Percentiles rank a stretch among this genome's conserved stretches.
phyloP scores from a whole-genome alignment of 345 rosid species.

The Microcos paniculata region DNA sequence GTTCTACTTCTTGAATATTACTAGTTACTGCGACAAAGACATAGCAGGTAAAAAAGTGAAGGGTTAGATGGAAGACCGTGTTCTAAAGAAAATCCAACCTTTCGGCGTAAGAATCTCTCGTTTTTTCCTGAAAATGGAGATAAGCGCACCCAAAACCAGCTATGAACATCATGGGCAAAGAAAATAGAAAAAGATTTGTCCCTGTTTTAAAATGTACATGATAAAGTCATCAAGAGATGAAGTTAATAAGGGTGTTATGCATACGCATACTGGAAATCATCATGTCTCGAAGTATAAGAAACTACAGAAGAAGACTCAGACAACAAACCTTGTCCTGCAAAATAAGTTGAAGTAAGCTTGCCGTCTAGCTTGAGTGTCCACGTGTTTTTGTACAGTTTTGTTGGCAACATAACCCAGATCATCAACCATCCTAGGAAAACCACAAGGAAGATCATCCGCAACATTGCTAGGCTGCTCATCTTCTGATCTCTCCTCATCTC shows the following conservation, averaged over 20 bases:
- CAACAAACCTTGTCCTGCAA: conserved; percentile 51
- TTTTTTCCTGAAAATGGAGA: conserved; percentile 51
- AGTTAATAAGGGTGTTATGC: background rate
- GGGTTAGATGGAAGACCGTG: too few relatives aligned
- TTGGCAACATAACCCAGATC: conserved; percentile 55
- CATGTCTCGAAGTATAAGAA: background rate
- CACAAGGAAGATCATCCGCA: conserved; percentile 31
- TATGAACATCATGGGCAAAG: conserved; percentile 60
- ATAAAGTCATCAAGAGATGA: background rate
- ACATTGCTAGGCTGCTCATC: conserved; percentile 12
- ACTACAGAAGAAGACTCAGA: background rate
- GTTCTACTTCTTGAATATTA: too few relatives aligned
- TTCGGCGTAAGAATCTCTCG: conserved; percentile 16
- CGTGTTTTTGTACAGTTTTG: conserved; percentile 31
- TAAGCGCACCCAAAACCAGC: conserved; percentile 56
- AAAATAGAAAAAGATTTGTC: conserved; percentile 53
- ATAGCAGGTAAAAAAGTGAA: too few relatives aligned
- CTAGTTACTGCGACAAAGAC: too few relatives aligned
- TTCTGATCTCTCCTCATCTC: too few relatives aligned
- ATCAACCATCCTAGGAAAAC: conserved; percentile 51
- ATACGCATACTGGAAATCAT: too few relatives aligned
- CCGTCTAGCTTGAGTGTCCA: conserved; percentile 44
- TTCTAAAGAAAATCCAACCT: too few relatives aligned
- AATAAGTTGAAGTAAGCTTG: conserved; percentile 50
- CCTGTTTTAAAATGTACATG: conserved; percentile 39